phyloP scores from a whole-genome alignment of 176 grass and related monocot species.

The Bonia amplexicaulis region DNA sequence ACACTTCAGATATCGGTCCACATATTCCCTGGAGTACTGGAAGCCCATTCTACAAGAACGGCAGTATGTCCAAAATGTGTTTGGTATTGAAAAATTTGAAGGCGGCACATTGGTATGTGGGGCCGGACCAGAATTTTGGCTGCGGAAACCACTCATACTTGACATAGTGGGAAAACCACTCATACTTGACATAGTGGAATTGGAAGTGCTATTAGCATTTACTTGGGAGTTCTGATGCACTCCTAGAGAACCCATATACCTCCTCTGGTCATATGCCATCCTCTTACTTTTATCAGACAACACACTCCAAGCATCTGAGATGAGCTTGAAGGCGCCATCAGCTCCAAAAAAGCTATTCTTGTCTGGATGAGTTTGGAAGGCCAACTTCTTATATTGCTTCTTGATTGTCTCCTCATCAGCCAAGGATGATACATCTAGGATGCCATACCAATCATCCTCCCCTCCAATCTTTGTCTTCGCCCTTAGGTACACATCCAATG shows the following conservation, averaged over 20 bases:
- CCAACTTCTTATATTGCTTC: constrained; percentile 69
- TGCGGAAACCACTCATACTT: not conserved
- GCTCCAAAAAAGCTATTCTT: constrained; percentile 65
- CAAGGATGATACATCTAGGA: constrained; percentile 31
- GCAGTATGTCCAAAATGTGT: constrained; percentile 77
- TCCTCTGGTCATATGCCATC: constrained; percentile 43
- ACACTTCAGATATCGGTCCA: constrained; percentile 32
- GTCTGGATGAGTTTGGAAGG: constrained; percentile 67
- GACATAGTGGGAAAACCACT: not conserved
- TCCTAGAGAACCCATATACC: constrained; percentile 10
- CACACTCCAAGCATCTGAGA: constrained; percentile 63
- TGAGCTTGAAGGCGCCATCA: constrained; percentile 52
- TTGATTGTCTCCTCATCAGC: constrained; percentile 53
- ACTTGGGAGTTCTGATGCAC: constrained; percentile 4
- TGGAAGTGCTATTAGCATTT: constrained; percentile 14
- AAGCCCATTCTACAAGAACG: constrained; percentile 23
- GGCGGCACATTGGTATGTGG: not conserved
- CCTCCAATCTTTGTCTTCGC: constrained; percentile 40
- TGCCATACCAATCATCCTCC: constrained; percentile 60
- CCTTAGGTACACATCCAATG: constrained; percentile 50
- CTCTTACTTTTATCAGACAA: constrained; percentile 54
- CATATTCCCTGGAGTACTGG: constrained; percentile 41
- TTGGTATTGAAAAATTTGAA: not conserved
- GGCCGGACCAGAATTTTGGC: not conserved
- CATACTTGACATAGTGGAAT: not conserved